Conservation (phyloP, 345 rosid species). For the Jatropha curcas region DNA sequence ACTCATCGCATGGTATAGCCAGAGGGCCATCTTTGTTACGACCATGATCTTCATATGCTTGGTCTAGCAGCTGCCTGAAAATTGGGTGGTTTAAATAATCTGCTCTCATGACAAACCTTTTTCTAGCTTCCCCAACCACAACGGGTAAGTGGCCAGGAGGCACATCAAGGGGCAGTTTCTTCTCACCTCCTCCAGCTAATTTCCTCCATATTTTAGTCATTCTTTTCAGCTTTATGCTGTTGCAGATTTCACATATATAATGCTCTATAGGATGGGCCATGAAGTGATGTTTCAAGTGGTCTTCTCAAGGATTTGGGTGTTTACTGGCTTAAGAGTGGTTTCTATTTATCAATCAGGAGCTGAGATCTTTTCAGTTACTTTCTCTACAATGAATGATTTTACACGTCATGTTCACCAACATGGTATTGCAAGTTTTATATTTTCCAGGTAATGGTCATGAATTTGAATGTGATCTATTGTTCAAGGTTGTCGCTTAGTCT, state of each 20-base stretch:
- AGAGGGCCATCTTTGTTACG: constrained; percentile 30
- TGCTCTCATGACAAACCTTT: constrained; percentile 32
- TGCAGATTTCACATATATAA: constrained; percentile 23
- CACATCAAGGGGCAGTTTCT: constrained; percentile 33
- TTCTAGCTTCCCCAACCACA: constrained; percentile 31
- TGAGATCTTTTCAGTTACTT: neutral
- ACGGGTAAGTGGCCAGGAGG: constrained; percentile 38
- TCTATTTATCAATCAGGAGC: constrained; percentile 4
- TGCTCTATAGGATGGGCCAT: constrained; percentile 20
- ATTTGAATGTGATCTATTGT: too few relatives aligned
- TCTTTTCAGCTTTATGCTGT: constrained; percentile 31
- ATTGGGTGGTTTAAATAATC: constrained; percentile 36
- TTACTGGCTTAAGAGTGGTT: neutral
- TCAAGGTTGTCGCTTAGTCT: too few relatives aligned
- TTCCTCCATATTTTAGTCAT: constrained; percentile 23
- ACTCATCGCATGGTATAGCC: constrained; percentile 37
- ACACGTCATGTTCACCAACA: neutral
- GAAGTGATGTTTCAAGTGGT: constrained; percentile 6
- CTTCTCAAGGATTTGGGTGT: neutral
- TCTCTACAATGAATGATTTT: neutral
- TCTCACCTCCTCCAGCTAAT: constrained; percentile 21
- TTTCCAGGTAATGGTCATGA: constrained; percentile 6
- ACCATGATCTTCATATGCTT: constrained; percentile 30
- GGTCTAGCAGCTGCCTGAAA: constrained; percentile 36
- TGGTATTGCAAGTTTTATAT: constrained; percentile 1